Evolutionary conservation across 148 eudicot species (phyloP).

Genomic region (Diospyros lotus): DNA sequence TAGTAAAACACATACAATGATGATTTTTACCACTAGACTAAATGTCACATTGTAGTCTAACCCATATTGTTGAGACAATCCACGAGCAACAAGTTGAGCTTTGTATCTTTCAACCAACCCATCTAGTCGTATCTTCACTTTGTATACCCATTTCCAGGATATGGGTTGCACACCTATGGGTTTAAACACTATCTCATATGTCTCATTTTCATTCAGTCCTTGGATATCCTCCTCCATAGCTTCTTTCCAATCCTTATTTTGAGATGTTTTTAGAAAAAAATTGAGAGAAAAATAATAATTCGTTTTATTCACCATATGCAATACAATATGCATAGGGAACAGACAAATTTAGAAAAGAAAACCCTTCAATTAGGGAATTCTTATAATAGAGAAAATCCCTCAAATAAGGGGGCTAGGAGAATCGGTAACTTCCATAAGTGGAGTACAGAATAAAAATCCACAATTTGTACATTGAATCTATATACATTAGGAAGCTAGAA

Average conservation of each 20-base stretch:
- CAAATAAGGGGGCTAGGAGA: too few species aligned
- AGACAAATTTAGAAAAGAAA: too few species aligned
- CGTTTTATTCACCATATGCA: too few species aligned
- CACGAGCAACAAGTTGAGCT: slow-evolving; percentile 1
- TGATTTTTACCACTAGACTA: slow-evolving; percentile 9
- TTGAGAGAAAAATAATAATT: too few species aligned
- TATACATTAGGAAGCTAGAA: too few species aligned
- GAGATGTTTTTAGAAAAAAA: too few species aligned
- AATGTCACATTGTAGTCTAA: slow-evolving; percentile 10
- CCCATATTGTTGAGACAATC: slow-evolving; percentile 2
- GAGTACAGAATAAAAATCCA: too few species aligned
- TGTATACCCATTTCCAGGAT: slow-evolving; percentile 19
- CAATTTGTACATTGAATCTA: too few species aligned
- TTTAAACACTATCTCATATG: slow-evolving; percentile 9
- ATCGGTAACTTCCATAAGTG: too few species aligned
- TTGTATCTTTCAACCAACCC: slow-evolving; percentile 5
- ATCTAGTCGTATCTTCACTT: slow-evolving; percentile 1
- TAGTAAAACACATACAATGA: not conserved
- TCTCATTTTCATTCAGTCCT: slow-evolving; percentile 14
- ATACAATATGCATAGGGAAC: too few species aligned
- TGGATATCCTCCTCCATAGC: slow-evolving; percentile 10
- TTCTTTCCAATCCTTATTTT: not conserved
- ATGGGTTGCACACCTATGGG: slow-evolving; percentile 5
- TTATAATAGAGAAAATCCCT: too few species aligned
- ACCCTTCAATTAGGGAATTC: too few species aligned